phyloP scores from a whole-genome alignment of 2,329 filamentous ascomycete species.

The Penicillium crustosum region DNA sequence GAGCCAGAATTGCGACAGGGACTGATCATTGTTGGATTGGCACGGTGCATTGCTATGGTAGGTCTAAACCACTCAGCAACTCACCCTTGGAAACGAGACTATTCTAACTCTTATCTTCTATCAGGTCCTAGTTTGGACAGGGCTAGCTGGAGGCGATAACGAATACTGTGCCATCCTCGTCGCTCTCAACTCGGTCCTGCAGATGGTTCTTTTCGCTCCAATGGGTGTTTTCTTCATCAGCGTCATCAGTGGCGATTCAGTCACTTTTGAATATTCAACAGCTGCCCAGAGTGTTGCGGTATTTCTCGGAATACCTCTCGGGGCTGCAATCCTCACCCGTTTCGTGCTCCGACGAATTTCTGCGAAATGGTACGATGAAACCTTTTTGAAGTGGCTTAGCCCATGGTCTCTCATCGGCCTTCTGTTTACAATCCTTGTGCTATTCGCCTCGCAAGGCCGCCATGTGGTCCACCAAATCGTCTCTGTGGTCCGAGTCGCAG shows the following conservation, averaged over 20 bases:
- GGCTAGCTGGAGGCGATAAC: conserved; percentile 69
- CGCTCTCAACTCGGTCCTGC: conserved; percentile 71
- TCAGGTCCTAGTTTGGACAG: conserved; percentile 72
- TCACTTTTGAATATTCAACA: conserved; percentile 58
- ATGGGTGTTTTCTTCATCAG: conserved; percentile 68
- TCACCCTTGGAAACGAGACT: background rate
- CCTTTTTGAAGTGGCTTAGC: conserved; percentile 68
- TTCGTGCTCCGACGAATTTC: conserved; percentile 59
- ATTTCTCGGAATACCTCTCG: conserved; percentile 82
- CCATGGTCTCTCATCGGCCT: conserved; percentile 80
- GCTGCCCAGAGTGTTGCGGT: conserved; percentile 80
- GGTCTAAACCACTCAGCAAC: conserved; percentile 9
- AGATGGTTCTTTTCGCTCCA: conserved; percentile 72
- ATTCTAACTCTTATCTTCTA: conserved; percentile 3
- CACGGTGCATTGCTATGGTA: conserved; percentile 87
- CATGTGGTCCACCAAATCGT: conserved; percentile 81
- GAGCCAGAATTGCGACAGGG: conserved; percentile 57
- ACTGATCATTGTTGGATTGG: conserved; percentile 78
- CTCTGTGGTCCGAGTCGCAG: conserved; percentile 75
- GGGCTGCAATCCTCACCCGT: conserved; percentile 74
- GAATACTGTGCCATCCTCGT: conserved; percentile 84
- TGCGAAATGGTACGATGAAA: conserved; percentile 62
- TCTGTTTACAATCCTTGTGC: conserved; percentile 80
- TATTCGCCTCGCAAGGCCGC: conserved; percentile 78
- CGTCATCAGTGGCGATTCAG: conserved; percentile 59